Base-by-base conservation (phyloP, 352 stramenopile species). In the Phytopythium sindhum region DNA sequence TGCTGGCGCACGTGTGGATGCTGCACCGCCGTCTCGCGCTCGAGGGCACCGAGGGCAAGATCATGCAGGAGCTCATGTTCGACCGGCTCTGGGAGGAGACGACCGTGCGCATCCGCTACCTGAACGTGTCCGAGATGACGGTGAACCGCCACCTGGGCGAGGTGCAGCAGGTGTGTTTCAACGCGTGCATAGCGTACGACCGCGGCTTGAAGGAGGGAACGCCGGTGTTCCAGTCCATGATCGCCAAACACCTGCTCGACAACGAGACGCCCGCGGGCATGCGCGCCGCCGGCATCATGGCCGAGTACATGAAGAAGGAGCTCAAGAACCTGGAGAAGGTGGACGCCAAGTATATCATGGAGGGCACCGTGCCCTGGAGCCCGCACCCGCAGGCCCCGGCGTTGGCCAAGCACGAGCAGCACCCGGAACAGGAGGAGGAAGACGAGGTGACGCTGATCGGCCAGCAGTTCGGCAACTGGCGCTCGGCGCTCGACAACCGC, bases 11-110 rank as follows among this genome's bases (percentile, higher is more conserved):
- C 70, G 86, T 99, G 66, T 99, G 97, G 97, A 88, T 99, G 57
- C 71, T 99, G 45, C 97, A 99, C 71, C 95, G 93, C 59, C 93
- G 96, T 33, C 72, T 99, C 50, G 76, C 97, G 45, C 66, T 81
- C 11, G 83, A 95, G 57, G 85, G 92, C 65, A 69, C 83, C 4
- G 69, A 92, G 12, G 84, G 86, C 55, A 91, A 92, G 70, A 57
- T 95, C 56, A 84, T 97, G 75, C 87, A 99, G 75, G 95, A 99
- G 74, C 84, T 97, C 70, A 77, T 99, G 58, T 99, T 99, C 75
- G 95, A 98, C 67, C 91, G 95, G 23, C 85, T 99, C 23, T 99
- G 96, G 97, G 93, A 98, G 63, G 95, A 99, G 70, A 98, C 95
- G 0, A 76, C 86, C 21, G 83, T 96, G 65, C 89, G 96, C 24